Evolutionary conservation across 306 rosid species (phyloP).

Genomic region (Prunus padus): DNA sequence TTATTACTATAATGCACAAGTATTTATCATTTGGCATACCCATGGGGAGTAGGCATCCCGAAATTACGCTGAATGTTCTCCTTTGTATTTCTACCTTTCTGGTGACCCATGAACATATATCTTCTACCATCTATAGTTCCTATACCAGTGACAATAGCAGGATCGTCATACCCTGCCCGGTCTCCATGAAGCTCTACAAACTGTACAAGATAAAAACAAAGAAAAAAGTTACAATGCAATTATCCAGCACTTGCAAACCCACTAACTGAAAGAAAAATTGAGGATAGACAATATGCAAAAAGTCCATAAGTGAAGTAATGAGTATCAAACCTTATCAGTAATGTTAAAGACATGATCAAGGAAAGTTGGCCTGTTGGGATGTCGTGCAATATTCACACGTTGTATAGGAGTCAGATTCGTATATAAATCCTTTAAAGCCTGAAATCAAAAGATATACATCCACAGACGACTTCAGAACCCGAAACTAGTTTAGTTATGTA

Average conservation of each 20-base stretch:
- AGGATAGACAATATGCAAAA: slow-evolving; percentile 23
- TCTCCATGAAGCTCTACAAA: slow-evolving; percentile 98
- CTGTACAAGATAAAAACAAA: slow-evolving; percentile 41
- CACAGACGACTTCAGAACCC: slow-evolving; percentile 11
- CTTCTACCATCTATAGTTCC: slow-evolving; percentile 81
- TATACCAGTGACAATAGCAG: slow-evolving; percentile 92
- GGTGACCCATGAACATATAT: slow-evolving; percentile 97
- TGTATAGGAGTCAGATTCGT: slow-evolving; percentile 76
- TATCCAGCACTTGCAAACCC: slow-evolving; percentile 26
- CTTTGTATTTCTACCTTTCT: slow-evolving; percentile 95
- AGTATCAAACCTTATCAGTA: slow-evolving; percentile 70
- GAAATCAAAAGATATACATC: slow-evolving; percentile 36
- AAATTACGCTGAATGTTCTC: slow-evolving; percentile 91
- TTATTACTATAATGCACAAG: slow-evolving; percentile 2
- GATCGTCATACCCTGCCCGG: slow-evolving; percentile 91
- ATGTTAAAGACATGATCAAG: slow-evolving; percentile 89
- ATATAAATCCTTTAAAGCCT: slow-evolving; percentile 76
- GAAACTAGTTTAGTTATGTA: background rate
- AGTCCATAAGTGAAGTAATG: slow-evolving; percentile 2
- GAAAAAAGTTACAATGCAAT: slow-evolving; percentile 17
- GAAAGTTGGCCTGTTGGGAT: slow-evolving; percentile 96
- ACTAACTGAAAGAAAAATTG: background rate
- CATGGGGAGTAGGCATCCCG: slow-evolving; percentile 99
- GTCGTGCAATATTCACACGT: slow-evolving; percentile 81
- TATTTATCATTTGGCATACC: slow-evolving; percentile 50